phyloP scores from a whole-genome alignment of 768 basidiomycete genomes.

The Russula vinacea region DNA sequence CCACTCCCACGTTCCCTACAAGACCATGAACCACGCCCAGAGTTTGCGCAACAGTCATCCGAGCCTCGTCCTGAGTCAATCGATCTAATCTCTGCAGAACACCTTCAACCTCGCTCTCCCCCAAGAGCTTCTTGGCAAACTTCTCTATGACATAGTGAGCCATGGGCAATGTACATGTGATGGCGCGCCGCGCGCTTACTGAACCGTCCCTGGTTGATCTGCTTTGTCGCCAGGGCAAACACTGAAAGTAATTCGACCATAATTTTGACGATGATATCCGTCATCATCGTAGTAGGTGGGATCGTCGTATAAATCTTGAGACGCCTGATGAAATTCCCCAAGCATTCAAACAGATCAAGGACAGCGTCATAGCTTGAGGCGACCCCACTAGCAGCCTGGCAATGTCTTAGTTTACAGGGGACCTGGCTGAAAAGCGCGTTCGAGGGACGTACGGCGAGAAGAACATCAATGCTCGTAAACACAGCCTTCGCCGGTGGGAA shows the following conservation, averaged over 20 bases:
- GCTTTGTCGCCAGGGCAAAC: not conserved
- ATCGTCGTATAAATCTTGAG: not conserved
- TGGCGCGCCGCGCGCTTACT: not conserved
- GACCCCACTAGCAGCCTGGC: not conserved
- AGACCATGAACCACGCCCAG: not conserved
- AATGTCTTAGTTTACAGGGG: not conserved
- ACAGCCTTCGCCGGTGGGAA: too few relatives aligned
- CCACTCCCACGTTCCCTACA: not conserved
- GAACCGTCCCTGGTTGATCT: not conserved
- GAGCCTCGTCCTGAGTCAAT: not conserved
- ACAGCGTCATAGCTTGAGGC: not conserved
- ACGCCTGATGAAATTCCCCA: not conserved
- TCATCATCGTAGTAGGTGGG: not conserved
- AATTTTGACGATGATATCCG: not conserved
- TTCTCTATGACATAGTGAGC: not conserved
- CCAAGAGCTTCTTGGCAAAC: not conserved
- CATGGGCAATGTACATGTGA: too few relatives aligned
- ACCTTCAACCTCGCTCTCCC: not conserved
- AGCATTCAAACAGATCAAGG: not conserved
- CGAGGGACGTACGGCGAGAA: not conserved
- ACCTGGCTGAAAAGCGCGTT: not conserved
- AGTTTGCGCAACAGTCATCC: not conserved
- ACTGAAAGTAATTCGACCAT: not conserved
- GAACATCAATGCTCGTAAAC: too few relatives aligned
- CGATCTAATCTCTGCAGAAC: not conserved